Evolutionary conservation across 306 rosid species (phyloP).

Genomic region (Glycyrrhiza uralensis): DNA sequence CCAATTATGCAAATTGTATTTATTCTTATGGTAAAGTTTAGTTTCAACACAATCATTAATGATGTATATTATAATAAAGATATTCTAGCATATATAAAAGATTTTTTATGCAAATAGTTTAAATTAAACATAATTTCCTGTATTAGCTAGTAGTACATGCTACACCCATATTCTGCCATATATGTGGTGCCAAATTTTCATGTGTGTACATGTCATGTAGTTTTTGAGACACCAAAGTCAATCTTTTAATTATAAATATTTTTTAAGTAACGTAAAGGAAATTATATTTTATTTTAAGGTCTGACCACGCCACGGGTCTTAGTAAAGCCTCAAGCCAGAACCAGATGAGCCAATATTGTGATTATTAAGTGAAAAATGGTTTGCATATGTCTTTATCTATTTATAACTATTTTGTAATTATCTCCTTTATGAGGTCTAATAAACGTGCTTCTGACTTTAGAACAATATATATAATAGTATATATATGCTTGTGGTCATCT

Average conservation of each 20-base stretch:
- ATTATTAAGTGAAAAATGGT: not conserved
- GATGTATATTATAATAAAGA: no score
- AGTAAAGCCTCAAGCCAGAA: not conserved
- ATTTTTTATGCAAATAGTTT: no score
- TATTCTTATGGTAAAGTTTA: no score
- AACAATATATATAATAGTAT: not conserved
- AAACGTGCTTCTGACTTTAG: slow-evolving; percentile 20
- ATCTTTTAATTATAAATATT: not conserved
- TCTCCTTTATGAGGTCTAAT: not conserved
- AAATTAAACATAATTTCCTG: no score
- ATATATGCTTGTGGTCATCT: not conserved
- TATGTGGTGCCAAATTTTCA: no score
- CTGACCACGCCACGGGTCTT: not conserved
- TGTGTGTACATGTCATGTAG: not conserved
- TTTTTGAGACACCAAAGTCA: not conserved
- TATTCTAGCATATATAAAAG: no score
- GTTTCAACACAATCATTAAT: no score
- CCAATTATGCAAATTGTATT: no score
- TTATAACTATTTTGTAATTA: no score
- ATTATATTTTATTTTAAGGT: not conserved
- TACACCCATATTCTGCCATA: no score
- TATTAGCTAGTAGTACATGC: no score
- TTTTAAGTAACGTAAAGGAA: not conserved
- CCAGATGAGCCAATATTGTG: not conserved
- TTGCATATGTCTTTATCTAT: not conserved